Evolutionary conservation across 495 filamentous ascomycete genomes (phyloP).

Genomic region (Tetracladium setigerum): DNA sequence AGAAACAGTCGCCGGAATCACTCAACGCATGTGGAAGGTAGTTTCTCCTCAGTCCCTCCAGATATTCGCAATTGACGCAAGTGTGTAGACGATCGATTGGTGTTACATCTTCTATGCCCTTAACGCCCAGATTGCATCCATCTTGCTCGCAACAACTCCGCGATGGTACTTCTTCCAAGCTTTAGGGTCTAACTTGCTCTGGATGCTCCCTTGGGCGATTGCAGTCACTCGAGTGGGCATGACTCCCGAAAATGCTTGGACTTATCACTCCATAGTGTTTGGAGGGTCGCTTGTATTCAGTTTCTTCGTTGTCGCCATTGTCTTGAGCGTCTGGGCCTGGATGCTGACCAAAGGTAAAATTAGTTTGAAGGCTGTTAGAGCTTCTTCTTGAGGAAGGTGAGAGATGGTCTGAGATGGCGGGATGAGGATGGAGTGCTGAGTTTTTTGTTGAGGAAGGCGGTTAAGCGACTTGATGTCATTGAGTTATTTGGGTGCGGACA

Average conservation of each 20-base stretch:
- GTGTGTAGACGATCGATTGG: slow-evolving; percentile 50
- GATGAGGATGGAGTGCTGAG: too few relatives aligned
- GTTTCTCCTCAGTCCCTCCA: not conserved
- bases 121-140: slow-evolving; percentile 54
- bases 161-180: slow-evolving; percentile 63
- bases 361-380: slow-evolving; percentile 14
- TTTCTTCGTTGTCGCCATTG: slow-evolving; percentile 46
- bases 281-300: slow-evolving; percentile 63
- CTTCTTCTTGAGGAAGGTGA: slow-evolving; percentile 1
- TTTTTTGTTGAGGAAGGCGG: too few relatives aligned
- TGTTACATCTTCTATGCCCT: slow-evolving; percentile 70
- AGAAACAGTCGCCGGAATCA: slow-evolving; percentile 48
- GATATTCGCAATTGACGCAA: not conserved
- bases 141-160: slow-evolving; percentile 58
- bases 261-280: slow-evolving; percentile 59
- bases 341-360: slow-evolving; percentile 41
- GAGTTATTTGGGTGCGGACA: too few relatives aligned
- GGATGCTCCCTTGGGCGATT: slow-evolving; percentile 65
- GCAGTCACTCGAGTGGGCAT: slow-evolving; percentile 43
- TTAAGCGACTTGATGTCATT: too few relatives aligned
- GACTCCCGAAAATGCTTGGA: slow-evolving; percentile 53
- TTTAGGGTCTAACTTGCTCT: slow-evolving; percentile 55
- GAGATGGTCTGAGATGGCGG: not conserved
- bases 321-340: slow-evolving; percentile 49
- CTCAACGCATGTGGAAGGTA: slow-evolving; percentile 59